Percentiles rank a stretch among this genome's conserved stretches.
Evolutionary conservation across 495 filamentous ascomycete species (phyloP).

Genomic region (Chaetomidium leptoderma): DNA sequence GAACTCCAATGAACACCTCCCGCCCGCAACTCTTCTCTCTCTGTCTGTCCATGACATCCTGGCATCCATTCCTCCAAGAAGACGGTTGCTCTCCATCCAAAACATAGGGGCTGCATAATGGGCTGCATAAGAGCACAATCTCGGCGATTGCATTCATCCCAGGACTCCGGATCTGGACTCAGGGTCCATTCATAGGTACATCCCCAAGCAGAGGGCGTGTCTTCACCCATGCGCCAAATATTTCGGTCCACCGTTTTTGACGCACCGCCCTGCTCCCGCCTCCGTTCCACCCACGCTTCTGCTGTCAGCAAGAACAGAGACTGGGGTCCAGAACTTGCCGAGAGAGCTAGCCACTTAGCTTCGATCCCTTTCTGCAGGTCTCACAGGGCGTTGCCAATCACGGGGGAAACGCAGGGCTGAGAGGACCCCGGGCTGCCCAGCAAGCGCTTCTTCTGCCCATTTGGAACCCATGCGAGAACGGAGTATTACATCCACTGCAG

Average conservation of each 20-base stretch:
- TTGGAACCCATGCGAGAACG: not conserved
- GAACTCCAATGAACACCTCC: too few species aligned
- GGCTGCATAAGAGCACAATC: too few species aligned
- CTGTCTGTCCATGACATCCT: too few species aligned
- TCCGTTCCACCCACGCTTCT: too few species aligned
- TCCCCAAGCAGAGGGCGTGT: not conserved
- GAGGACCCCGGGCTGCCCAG: not conserved
- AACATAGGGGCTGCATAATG: not conserved
- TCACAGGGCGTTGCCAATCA: conserved; percentile 11
- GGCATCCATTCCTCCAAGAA: too few species aligned
- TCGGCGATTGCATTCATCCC: not conserved
- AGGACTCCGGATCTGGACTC: not conserved
- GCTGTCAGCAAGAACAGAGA: not conserved
- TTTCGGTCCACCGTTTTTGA: not conserved
- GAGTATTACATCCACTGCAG: not conserved
- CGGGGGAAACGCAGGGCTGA: not conserved
- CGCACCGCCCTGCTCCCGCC: not conserved
- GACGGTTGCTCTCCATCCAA: not conserved
- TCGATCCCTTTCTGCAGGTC: conserved; percentile 15
- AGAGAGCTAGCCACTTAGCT: not conserved
- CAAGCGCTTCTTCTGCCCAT: not conserved
- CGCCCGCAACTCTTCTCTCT: too few species aligned
- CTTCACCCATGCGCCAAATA: not conserved
- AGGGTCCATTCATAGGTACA: not conserved
- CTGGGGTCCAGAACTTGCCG: not conserved